phyloP scores from a whole-genome alignment of 108 stramenopile genomes.

The Discostella pseudostelligera region DNA sequence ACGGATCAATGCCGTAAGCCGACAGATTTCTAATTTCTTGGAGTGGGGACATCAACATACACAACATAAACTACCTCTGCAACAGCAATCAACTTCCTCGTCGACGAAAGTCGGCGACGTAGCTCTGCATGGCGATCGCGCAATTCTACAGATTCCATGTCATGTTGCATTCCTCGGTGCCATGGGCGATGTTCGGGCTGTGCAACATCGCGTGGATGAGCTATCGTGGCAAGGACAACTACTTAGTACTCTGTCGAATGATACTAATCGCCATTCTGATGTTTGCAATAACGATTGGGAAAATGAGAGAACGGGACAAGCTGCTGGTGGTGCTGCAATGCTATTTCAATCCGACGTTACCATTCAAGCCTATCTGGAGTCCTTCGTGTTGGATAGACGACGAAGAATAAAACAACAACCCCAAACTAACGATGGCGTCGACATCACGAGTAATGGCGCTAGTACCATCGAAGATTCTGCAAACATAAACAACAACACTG shows the following conservation, averaged over 20 bases:
- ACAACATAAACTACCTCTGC: too few species aligned
- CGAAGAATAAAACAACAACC: constrained; percentile 3
- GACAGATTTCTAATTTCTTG: constrained; percentile 72
- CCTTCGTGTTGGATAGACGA: constrained; percentile 12
- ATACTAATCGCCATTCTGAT: too few species aligned
- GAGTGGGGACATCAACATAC: constrained; percentile 47
- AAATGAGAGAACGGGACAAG: not conserved
- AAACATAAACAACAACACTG: not conserved
- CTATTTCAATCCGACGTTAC: constrained; percentile 21
- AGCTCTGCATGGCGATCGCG: too few species aligned
- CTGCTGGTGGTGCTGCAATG: constrained; percentile 3
- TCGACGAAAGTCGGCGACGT: too few species aligned
- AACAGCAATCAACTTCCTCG: not conserved
- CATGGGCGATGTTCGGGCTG: constrained; percentile 25
- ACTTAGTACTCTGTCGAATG: not conserved
- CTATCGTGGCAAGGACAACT: constrained; percentile 15
- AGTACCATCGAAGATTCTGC: too few species aligned
- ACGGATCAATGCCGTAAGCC: constrained; percentile 66
- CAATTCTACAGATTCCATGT: constrained; percentile 11
- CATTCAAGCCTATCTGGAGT: constrained; percentile 33
- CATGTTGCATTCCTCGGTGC: constrained; percentile 25
- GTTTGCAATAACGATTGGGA: not conserved
- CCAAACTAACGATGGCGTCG: too few species aligned
- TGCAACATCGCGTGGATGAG: constrained; percentile 45
- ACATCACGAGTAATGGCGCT: too few species aligned